phyloP scores from a whole-genome alignment of 306 rosid genomes.

The Malus sylvestris region DNA sequence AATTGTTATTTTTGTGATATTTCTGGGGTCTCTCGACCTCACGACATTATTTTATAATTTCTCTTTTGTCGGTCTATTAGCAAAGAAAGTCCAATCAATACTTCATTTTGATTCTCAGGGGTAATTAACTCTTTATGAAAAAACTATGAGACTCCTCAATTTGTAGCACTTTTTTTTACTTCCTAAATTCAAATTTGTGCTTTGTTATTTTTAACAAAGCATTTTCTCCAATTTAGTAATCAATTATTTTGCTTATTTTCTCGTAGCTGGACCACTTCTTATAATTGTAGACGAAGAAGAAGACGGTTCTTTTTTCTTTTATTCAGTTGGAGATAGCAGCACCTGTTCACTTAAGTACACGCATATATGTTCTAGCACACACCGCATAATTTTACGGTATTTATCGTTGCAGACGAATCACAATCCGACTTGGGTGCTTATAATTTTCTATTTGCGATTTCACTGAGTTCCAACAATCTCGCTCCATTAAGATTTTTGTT shows the following conservation, averaged over 20 bases:
- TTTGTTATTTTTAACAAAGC: background rate
- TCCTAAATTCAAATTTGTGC: background rate
- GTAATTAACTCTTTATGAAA: background rate
- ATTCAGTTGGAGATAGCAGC: background rate
- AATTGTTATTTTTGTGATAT: too few species aligned
- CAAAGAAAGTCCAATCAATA: background rate
- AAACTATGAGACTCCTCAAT: background rate
- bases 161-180: background rate
- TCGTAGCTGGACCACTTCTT: background rate
- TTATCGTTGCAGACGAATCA: too few species aligned
- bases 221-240: background rate
- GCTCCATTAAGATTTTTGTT: too few species aligned
- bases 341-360: background rate
- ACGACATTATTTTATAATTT: too few species aligned
- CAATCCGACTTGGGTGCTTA: too few species aligned
- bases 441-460: too few species aligned
- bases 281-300: background rate
- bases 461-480: too few species aligned
- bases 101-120: background rate
- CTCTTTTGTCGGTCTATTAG: too few species aligned
- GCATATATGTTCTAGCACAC: background rate
- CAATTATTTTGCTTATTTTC: background rate
- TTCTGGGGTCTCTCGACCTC: too few species aligned
- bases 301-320: background rate
- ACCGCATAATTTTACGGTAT: background rate